A percentile compares a stretch with the other conserved stretches of the same genome.
Evolutionary conservation across 1,139 yeast genomes (phyloP).

Genomic region (Eremothecium coryli): DNA sequence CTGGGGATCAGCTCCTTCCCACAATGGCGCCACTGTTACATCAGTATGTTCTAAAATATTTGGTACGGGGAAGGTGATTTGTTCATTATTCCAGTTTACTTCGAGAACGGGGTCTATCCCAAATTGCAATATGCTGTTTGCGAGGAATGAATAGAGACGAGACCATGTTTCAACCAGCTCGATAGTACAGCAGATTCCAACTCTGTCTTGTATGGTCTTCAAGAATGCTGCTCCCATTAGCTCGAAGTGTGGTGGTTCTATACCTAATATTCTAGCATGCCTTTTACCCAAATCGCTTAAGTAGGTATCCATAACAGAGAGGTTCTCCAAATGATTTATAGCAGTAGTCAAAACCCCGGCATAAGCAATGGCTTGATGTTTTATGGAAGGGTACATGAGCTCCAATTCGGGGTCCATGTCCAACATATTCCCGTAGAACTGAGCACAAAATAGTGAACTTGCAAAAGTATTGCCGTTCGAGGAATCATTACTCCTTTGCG

Average conservation of each 20-base stretch:
- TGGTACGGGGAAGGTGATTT: constrained; percentile 11
- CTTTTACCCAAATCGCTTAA: constrained; percentile 60
- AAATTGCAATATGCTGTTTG: constrained; percentile 55
- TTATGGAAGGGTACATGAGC: constrained; percentile 52
- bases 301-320: constrained; percentile 46
- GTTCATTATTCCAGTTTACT: constrained; percentile 17
- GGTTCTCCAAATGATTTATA: constrained; percentile 38
- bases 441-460: constrained; percentile 48
- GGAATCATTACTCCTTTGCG: no score
- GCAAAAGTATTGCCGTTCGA: constrained; percentile 31
- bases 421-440: constrained; percentile 51
- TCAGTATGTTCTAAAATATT: constrained; percentile 8
- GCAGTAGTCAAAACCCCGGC: constrained; percentile 72
- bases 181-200: constrained; percentile 39
- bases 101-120: constrained; percentile 53
- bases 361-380: constrained; percentile 67
- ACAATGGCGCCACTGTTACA: constrained; percentile 3
- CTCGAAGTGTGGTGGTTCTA: constrained; percentile 64
- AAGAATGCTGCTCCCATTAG: constrained; percentile 73
- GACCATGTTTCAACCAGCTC: constrained; percentile 63
- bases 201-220: constrained; percentile 65
- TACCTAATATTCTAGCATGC: constrained; percentile 66
- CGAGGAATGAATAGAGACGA: constrained; percentile 43
- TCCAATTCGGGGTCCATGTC: constrained; percentile 47
- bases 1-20: no score